Evolutionary conservation across 1,284 basidiomycete genomes (phyloP), one percentile per base, ranked within the genome.

Genomic region (Trametes pubescens): DNA sequence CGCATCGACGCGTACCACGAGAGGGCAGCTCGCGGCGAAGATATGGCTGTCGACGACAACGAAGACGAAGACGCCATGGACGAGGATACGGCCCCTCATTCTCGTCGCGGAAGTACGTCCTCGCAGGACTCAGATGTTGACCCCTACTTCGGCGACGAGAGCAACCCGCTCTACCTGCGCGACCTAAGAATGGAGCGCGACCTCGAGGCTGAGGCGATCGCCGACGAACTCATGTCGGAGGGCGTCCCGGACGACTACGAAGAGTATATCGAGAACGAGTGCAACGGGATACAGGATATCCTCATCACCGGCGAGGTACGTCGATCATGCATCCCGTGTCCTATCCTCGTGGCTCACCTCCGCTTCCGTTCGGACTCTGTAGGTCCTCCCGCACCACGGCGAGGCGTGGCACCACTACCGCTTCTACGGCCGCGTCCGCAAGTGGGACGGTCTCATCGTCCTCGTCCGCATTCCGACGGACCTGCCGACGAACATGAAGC

Each of bases 401-500:
- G 75, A 81, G 53, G 88, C 88, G 14, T 90, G 88, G 85, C 80
- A 85, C 62, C 76, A 80, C 61, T 90, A 83, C 73, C 79, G 75
- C 18, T 87, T 85, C 71, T 85, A 87, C 66, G 90, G 90, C 5
- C 85, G 89, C 32, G 79, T 92, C 18, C 82, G 90, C 38, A 72
- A 78, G 44, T 90, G 86, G 83, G 90, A 91, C 73, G 90, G 90
- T 14, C 78, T 92, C 59, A 79, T 92, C 44, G 87, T 85, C 8
- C 79, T 91, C 44, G 74, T 91, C 59, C 80, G 89, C 46, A 72
- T 83, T 40, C 81, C 82, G 18, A 80, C 82, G 55, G 32, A 61
- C 29, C 64, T 69, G 40, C 69, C 67, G 16, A 57, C 47, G 46
- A 72, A 69, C 32, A 83, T 83, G 49, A 72, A 79, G 11, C 80